phyloP scores from a whole-genome alignment of 495 filamentous ascomycete genomes.

The Daldinia caldariorum region DNA sequence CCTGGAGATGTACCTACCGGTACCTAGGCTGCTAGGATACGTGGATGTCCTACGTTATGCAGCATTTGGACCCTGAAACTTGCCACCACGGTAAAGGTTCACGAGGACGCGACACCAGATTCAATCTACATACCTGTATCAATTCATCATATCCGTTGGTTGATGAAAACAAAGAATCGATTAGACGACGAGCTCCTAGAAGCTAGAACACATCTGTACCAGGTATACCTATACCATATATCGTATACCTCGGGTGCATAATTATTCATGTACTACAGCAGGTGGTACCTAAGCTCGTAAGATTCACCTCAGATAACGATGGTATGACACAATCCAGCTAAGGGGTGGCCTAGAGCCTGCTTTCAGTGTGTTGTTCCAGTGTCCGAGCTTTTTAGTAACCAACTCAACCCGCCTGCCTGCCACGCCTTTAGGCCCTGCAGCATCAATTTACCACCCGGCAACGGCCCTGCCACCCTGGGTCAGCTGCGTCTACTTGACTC shows the following conservation, averaged over 20 bases:
- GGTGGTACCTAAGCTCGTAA: neutral
- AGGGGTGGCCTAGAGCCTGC: conserved; percentile 22
- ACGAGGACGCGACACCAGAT: neutral
- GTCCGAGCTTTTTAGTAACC: conserved; percentile 28
- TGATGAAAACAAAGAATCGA: neutral
- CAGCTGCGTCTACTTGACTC: conserved; percentile 32
- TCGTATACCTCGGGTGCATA: too few species aligned
- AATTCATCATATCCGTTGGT: neutral
- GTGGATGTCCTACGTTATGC: conserved; percentile 34
- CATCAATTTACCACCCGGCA: conserved; percentile 17
- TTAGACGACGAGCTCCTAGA: neutral
- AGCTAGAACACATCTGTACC: neutral
- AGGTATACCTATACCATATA: too few species aligned
- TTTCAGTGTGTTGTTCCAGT: neutral
- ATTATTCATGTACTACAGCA: neutral
- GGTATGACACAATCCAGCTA: conserved; percentile 44
- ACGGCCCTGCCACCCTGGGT: conserved; percentile 3
- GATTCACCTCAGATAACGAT: conserved; percentile 42
- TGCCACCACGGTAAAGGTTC: conserved; percentile 13
- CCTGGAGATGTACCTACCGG: neutral
- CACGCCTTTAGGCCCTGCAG: conserved; percentile 40
- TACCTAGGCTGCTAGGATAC: conserved; percentile 12
- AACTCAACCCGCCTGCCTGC: conserved; percentile 15
- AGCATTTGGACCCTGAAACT: conserved; percentile 38
- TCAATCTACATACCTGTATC: neutral